Evolutionary conservation across 306 rosid species (phyloP).

Genomic region (Ormosia emarginata): DNA sequence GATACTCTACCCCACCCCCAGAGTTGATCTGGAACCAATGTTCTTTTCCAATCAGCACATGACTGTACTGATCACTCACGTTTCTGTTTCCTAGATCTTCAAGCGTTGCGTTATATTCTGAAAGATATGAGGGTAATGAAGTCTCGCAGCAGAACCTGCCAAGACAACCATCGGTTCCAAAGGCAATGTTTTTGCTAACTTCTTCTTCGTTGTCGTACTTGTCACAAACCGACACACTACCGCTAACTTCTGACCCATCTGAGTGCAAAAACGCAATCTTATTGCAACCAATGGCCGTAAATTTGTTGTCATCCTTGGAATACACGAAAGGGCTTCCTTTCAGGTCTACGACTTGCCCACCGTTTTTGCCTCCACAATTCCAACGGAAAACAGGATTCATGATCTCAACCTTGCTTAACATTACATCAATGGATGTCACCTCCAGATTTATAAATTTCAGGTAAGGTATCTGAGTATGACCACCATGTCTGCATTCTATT

Average conservation of each 20-base stretch:
- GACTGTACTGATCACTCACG: neutral
- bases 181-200: neutral
- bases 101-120: neutral
- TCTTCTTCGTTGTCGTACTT: neutral
- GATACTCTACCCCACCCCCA: neutral
- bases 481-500: neutral
- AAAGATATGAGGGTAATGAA: neutral
- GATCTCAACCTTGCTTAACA: neutral
- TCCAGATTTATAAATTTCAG: slow-evolving; percentile 7
- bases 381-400: slow-evolving; percentile 8
- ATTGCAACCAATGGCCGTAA: slow-evolving; percentile 27
- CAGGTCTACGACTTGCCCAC: neutral
- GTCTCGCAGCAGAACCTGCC: slow-evolving; percentile 10
- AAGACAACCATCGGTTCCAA: neutral
- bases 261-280: neutral
- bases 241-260: neutral
- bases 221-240: slow-evolving; percentile 29
- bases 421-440: neutral
- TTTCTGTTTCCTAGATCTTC: neutral
- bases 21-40: neutral
- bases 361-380: neutral
- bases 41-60: neutral
- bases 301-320: neutral
- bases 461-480: neutral
- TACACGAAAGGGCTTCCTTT: slow-evolving; percentile 24